A percentile compares a stretch with the other conserved stretches of the same genome.
phyloP scores from a whole-genome alignment of 371 early-diverging fungal species.

The Saksenaea vasiformis region DNA sequence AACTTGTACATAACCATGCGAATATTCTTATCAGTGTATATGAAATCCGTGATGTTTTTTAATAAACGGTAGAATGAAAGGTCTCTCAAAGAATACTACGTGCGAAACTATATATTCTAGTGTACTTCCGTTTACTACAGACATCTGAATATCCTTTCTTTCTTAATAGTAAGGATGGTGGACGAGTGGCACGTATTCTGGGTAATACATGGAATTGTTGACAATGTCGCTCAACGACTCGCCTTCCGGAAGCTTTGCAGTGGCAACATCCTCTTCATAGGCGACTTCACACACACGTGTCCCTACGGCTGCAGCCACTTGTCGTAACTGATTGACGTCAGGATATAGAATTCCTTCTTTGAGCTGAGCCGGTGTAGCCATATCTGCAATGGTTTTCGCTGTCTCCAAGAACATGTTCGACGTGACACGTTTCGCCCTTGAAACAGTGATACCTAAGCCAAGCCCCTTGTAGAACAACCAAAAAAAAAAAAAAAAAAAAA shows the following conservation, averaged over 20 bases:
- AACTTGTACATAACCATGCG: neutral
- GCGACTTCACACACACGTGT: conserved; percentile 69
- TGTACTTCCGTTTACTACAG: neutral
- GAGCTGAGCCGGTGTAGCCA: conserved; percentile 59
- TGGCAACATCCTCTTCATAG: conserved; percentile 56
- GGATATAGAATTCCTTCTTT: conserved; percentile 64
- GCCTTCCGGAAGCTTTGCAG: conserved; percentile 45
- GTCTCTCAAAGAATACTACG: no score
- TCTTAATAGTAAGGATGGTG: conserved; percentile 25
- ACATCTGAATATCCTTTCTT: no score
- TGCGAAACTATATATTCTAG: neutral
- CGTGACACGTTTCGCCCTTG: conserved; percentile 57
- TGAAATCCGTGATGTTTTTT: neutral
- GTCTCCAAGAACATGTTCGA: conserved; percentile 65
- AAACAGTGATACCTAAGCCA: conserved; percentile 60
- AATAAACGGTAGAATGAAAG: neutral
- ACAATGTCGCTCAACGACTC: conserved; percentile 53
- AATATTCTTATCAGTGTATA: neutral
- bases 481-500: neutral
- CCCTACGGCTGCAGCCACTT: conserved; percentile 54
- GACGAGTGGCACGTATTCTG: conserved; percentile 62
- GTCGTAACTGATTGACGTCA: conserved; percentile 54
- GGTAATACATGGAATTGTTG: conserved; percentile 53
- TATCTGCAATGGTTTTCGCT: conserved; percentile 58
- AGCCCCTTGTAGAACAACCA: conserved; percentile 36